phyloP scores from a whole-genome alignment of 2,329 filamentous ascomycete genomes.

The Aspergillus caelatus region DNA sequence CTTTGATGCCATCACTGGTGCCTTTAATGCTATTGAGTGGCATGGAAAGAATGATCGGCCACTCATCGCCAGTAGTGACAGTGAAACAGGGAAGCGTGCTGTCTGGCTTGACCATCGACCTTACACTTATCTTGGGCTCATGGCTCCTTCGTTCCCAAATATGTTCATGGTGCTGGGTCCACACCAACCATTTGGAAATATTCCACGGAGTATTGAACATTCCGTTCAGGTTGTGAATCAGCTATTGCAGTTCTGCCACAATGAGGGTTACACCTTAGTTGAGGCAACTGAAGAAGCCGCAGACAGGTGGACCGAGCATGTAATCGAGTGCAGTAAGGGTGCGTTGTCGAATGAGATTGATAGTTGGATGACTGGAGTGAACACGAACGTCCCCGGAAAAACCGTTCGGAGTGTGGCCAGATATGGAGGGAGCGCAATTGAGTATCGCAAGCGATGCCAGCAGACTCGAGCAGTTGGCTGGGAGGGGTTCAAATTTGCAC shows the following conservation, averaged over 20 bases:
- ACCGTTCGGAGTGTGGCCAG: not conserved
- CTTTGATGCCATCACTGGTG: conserved; percentile 49
- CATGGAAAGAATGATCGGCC: conserved; percentile 22
- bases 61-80: conserved; percentile 20
- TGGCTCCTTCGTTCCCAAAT: conserved; percentile 50
- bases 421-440: not conserved
- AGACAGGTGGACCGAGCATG: conserved; percentile 52
- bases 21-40: conserved; percentile 45
- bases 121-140: conserved; percentile 48
- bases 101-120: conserved; percentile 40
- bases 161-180: conserved; percentile 59
- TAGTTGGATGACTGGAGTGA: conserved; percentile 60
- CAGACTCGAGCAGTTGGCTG: not conserved
- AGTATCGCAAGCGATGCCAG: conserved; percentile 5
- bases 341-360: conserved; percentile 53
- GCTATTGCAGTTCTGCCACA: conserved; percentile 27
- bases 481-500: not conserved
- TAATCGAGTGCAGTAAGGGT: conserved; percentile 50
- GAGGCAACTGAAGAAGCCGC: conserved; percentile 47
- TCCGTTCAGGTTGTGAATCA: conserved; percentile 43
- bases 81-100: conserved; percentile 22
- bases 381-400: conserved; percentile 43
- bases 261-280: conserved; percentile 34
- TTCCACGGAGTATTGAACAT: conserved; percentile 37
- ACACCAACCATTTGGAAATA: conserved; percentile 50